Evolutionary conservation across 331 rosid genomes (phyloP), one percentile per base, ranked within the genome.

Genomic region (Acacia pycnantha): DNA sequence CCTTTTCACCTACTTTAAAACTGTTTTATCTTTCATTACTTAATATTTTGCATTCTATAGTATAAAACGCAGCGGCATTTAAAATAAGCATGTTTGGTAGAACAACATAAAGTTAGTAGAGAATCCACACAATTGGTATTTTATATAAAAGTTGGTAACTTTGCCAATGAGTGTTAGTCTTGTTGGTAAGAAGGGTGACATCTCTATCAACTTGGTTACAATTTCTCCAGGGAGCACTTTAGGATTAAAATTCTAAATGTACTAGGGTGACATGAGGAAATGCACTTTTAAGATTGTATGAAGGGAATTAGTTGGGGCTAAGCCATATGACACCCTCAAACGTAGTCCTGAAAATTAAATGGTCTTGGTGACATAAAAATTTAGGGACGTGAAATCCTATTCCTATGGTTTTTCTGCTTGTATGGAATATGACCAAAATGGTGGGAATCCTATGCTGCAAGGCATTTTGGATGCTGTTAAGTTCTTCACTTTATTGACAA

Each of bases 1-100:
- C 53, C 81, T 77, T 81, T 50, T 67, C 77, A 46, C 44, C 66
- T 84, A 66, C 9, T 26, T 46, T 72, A 48, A 73, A 46, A 14
- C 22, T 14, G 21, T 71, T 71, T 71, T 44, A 44, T 71, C 59
- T 46, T 27, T 44, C 58, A 24, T 14, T 46, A 3, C 24, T 1
- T 46, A 26, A 44, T 46, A 16, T 71, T 26, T 44, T 43, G 75
- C 13, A 46, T 27, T 18, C 22, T 9, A 8, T 46, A 48, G 8
- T 26, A 71, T 41, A 46, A 46, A 46, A 7, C 26, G 8, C 11
- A 15, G 33, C 26, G 76, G 15, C 15, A 15, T 71, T 71, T 43
- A 70, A 70, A 14, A 70, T 44, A 43, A 14, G 26, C 56, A 14
- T n/a, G n/a, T 70, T 24, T 22, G 75, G 31, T 24, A 70, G 51